Percentiles rank a stretch among this genome's conserved stretches.
These are phyloP conservation scores for Cryptococcus sp. DNA, from an alignment of 1,284 basidiomycete genomes.

Conservation along the genomic window DNA sequence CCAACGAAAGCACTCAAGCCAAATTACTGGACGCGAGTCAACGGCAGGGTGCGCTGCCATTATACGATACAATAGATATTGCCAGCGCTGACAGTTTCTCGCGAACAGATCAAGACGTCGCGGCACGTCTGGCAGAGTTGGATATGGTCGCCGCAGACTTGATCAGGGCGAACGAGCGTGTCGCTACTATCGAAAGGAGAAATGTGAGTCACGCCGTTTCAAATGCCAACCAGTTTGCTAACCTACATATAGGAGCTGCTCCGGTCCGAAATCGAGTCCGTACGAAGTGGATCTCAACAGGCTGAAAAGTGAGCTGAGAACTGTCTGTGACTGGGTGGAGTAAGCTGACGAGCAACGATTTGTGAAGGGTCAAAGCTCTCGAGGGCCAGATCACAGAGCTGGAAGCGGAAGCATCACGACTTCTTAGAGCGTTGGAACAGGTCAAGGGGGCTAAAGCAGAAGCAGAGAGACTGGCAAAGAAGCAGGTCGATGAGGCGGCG, in stretches of 20 bases:
- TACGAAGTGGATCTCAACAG: conserved; percentile 75
- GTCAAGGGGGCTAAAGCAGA: conserved; percentile 66
- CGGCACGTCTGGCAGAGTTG: conserved; percentile 82
- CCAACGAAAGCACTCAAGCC: conserved; percentile 88
- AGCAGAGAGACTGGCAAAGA: conserved; percentile 58
- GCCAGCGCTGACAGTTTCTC: conserved; percentile 13
- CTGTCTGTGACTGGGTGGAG: neutral
- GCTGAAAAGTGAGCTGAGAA: conserved; percentile 64
- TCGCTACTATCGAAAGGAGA: conserved; percentile 86
- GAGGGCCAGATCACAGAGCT: conserved; percentile 71
- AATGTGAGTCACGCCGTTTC: conserved; percentile 63
- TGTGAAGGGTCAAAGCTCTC: conserved; percentile 66
- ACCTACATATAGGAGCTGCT: conserved; percentile 69
- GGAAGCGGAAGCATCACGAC: conserved; percentile 70
- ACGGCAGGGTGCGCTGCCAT: conserved; percentile 66
- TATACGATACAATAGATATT: neutral
- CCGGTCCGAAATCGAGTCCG: conserved; percentile 86
- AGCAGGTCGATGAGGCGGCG: conserved; percentile 64
- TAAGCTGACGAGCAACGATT: conserved; percentile 8
- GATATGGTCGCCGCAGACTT: conserved; percentile 92
- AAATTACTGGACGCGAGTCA: conserved; percentile 85
- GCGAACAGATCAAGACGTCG: conserved; percentile 78
- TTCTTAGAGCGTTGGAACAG: conserved; percentile 68
- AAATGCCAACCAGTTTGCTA: neutral
- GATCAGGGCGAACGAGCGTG: conserved; percentile 86